These are phyloP conservation scores for Dactylellina leptospora DNA, from an alignment of 2,329 filamentous ascomycete species.

Conservation along the genomic window DNA sequence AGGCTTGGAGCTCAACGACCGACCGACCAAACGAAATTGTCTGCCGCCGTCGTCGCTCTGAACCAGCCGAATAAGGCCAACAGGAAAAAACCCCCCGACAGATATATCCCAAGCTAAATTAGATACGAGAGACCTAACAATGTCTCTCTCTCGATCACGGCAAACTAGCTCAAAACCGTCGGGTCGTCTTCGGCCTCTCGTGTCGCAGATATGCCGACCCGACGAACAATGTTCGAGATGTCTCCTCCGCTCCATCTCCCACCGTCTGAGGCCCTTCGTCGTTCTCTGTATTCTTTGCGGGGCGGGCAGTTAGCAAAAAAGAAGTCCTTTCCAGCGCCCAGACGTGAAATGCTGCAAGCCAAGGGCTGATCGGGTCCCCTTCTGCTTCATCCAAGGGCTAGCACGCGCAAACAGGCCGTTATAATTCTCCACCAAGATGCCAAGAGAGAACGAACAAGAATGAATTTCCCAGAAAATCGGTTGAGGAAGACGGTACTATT, in stretches of 20 bases:
- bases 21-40: background rate
- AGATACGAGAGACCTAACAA: slow-evolving; percentile 3
- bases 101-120: background rate
- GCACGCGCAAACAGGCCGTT: background rate
- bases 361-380: slow-evolving; percentile 27
- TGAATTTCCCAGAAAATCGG: slow-evolving; percentile 25
- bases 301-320: too few relatives aligned
- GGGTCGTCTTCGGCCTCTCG: slow-evolving; percentile 20
- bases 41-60: slow-evolving; percentile 1
- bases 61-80: slow-evolving; percentile 18
- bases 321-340: slow-evolving; percentile 18
- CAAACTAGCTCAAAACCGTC: slow-evolving; percentile 3
- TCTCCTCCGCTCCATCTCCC: background rate
- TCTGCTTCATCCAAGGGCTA: background rate
- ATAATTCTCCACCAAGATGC: slow-evolving; percentile 2
- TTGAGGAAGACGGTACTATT: slow-evolving; percentile 6
- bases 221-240: slow-evolving; percentile 12
- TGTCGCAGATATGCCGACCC: slow-evolving; percentile 34
- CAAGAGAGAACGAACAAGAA: background rate
- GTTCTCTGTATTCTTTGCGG: slow-evolving; percentile 6
- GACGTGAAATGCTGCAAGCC: slow-evolving; percentile 24
- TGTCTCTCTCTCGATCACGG: too few relatives aligned
- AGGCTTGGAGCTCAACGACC: too few relatives aligned
- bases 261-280: slow-evolving; percentile 17
- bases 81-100: slow-evolving; percentile 3